Evolutionary conservation across 129 eudicot species (phyloP).

Genomic region (Rutidosis leptorrhynchoides): DNA sequence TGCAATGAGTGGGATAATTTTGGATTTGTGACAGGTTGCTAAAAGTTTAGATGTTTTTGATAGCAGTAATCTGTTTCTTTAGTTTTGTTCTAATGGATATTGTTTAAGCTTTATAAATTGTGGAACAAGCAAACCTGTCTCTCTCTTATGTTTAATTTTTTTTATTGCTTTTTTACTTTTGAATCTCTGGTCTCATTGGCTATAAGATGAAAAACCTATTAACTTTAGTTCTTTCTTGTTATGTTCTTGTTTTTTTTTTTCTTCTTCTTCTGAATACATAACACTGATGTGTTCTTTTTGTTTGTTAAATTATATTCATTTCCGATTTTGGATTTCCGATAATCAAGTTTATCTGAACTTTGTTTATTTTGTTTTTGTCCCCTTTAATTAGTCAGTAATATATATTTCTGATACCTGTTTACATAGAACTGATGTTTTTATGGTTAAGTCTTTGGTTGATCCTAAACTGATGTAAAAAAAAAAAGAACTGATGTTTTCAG

Average conservation of each 20-base stretch:
- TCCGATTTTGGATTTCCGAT: too few species aligned
- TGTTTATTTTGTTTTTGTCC: not conserved
- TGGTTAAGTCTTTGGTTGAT: too few species aligned
- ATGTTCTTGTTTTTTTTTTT: too few species aligned
- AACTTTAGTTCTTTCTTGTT: too few species aligned
- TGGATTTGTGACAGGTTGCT: not conserved
- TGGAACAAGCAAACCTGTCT: constrained; percentile 6
- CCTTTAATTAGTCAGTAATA: not conserved
- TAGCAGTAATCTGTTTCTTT: constrained; percentile 9
- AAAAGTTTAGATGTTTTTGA: constrained; percentile 13
- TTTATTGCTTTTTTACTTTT: not conserved
- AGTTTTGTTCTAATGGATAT: constrained; percentile 22
- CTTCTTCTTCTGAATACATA: not conserved
- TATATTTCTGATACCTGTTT: not conserved
- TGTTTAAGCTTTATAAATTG: not conserved
- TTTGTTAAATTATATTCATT: not conserved
- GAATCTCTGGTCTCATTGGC: not conserved
- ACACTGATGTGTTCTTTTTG: not conserved
- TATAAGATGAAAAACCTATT: not conserved
- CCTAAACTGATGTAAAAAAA: too few species aligned
- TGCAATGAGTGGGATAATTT: not conserved
- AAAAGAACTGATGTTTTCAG: too few species aligned
- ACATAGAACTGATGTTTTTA: too few species aligned
- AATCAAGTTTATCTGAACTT: not conserved
- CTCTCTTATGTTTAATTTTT: not conserved